A percentile compares a stretch with the other conserved stretches of the same genome.
phyloP scores from a whole-genome alignment of 192 early-diverging fungal genomes.

The Mortierella antarctica region DNA sequence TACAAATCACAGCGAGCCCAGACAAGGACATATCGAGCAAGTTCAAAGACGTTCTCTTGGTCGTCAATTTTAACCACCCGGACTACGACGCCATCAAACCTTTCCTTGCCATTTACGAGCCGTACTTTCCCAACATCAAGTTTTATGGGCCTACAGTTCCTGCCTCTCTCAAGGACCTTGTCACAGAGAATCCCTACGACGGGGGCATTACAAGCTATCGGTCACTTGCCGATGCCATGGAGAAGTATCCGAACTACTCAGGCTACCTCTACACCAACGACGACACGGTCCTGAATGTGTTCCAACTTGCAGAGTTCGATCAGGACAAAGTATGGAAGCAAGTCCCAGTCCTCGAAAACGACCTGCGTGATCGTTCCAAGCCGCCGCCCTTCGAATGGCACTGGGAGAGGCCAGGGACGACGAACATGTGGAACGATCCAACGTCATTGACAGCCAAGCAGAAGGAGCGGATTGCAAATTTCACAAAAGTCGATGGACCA shows the following conservation, averaged over 20 bases:
- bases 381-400: neutral
- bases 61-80: slow-evolving; percentile 15
- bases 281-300: slow-evolving; percentile 6
- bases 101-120: slow-evolving; percentile 9
- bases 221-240: slow-evolving; percentile 4
- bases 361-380: neutral
- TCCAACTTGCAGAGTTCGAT: neutral
- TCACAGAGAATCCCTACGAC: slow-evolving; percentile 1
- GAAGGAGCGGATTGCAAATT: too few species aligned
- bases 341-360: neutral
- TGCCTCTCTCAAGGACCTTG: neutral
- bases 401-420: too few species aligned
- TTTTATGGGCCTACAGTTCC: neutral
- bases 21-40: neutral
- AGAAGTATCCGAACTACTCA: slow-evolving; percentile 4
- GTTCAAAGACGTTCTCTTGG: slow-evolving; percentile 9
- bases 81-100: slow-evolving; percentile 4
- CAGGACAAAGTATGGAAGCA: slow-evolving; percentile 5
- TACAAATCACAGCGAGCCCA: too few species aligned
- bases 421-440: too few species aligned
- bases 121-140: slow-evolving; percentile 11
- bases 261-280: slow-evolving; percentile 8
- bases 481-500: too few species aligned
- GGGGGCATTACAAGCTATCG: neutral
- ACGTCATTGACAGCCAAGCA: too few species aligned